Percentiles rank a stretch among this genome's conserved stretches.
Conservation (phyloP, 1,284 basidiomycete species). For the Irpex sp. region DNA sequence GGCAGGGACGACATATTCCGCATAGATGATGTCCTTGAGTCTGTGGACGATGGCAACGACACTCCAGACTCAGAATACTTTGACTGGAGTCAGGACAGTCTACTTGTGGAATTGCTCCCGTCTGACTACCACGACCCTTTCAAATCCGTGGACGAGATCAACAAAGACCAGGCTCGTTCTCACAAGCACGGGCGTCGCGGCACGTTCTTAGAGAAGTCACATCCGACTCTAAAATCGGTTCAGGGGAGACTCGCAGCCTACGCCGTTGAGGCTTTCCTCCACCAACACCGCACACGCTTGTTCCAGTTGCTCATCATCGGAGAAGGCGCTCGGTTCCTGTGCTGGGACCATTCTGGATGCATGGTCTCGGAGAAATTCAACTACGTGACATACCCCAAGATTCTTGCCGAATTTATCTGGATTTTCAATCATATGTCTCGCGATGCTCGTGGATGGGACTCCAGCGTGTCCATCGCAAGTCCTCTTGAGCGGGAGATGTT, state of each 20-base stretch:
- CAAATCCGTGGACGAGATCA: no score
- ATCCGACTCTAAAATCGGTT: not conserved
- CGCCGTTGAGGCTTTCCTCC: not conserved
- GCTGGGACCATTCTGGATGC: slow-evolving; percentile 27
- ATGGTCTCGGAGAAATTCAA: slow-evolving; percentile 27
- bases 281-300: slow-evolving; percentile 10
- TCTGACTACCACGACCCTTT: no score
- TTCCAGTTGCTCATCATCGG: slow-evolving; percentile 25
- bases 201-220: no score
- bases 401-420: slow-evolving; percentile 25
- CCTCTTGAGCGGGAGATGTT: not conserved
- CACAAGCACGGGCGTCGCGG: no score
- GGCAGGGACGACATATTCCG: no score
- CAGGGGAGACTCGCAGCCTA: not conserved
- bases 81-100: no score
- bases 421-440: slow-evolving; percentile 16
- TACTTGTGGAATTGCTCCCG: no score
- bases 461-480: slow-evolving; percentile 8
- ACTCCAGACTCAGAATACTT: no score
- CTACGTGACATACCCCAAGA: slow-evolving; percentile 14
- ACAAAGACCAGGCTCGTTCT: no score
- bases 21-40: no score
- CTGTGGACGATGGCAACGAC: no score
- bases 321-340: slow-evolving; percentile 21
- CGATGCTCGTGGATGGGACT: slow-evolving; percentile 19